Conservation (phyloP, 2,329 filamentous ascomycete genomes). For the Aspergillus hiratsukae region DNA sequence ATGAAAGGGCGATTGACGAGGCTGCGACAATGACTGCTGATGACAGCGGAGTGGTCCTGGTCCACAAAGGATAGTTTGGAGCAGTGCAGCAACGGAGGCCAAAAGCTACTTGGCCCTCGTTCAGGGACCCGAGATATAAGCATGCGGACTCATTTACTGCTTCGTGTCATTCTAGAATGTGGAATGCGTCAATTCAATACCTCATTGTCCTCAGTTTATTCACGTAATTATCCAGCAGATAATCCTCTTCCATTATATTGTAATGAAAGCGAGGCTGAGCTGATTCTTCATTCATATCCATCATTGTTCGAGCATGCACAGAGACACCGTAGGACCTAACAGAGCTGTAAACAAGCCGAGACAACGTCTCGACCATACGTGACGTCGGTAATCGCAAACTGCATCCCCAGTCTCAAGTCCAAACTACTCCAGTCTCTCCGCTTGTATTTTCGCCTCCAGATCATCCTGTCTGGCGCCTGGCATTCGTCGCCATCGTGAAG, state of each 20-base stretch:
- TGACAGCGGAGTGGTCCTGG: not conserved
- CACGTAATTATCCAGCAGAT: not conserved
- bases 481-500: not conserved
- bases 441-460: not conserved
- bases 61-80: not conserved
- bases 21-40: not conserved
- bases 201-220: fast-evolving
- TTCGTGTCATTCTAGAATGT: too few species aligned
- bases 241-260: not conserved
- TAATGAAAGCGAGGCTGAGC: not conserved
- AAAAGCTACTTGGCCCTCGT: not conserved
- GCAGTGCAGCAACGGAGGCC: not conserved
- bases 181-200: too few species aligned
- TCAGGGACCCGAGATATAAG: too few species aligned
- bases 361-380: not conserved
- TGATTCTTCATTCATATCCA: not conserved
- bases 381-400: too few species aligned
- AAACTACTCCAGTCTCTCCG: not conserved
- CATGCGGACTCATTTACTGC: too few species aligned
- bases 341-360: not conserved
- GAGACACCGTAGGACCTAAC: not conserved
- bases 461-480: not conserved
- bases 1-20: not conserved
- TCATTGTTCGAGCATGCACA: not conserved
- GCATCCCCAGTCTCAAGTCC: too few species aligned